Conservation (phyloP, 768 basidiomycete species). For the Lyophyllum semitale region DNA sequence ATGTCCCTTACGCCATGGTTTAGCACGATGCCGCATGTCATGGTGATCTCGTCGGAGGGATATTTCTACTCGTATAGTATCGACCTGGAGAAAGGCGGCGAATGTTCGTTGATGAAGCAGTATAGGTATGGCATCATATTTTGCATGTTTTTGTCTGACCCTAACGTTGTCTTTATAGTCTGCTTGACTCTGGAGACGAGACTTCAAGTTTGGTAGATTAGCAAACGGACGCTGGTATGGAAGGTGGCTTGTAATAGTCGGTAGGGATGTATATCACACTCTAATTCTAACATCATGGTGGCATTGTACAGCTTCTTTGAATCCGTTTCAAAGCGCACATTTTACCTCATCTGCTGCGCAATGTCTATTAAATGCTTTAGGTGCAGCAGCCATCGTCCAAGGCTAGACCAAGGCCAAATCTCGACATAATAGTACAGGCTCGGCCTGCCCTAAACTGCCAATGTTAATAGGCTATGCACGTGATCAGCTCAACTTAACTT, state of each 20-base stretch:
- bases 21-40: conserved; percentile 93
- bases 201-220: conserved; percentile 7
- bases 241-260: neutral
- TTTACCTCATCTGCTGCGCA: too few relatives aligned
- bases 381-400: too few relatives aligned
- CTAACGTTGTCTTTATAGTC: conserved; percentile 16
- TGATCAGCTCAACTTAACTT: too few relatives aligned
- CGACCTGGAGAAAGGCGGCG: conserved; percentile 94
- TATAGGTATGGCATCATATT: conserved; percentile 56
- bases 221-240: neutral
- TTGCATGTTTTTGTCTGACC: neutral
- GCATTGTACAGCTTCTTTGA: neutral
- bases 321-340: too few relatives aligned
- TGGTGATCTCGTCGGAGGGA: conserved; percentile 95
- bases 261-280: conserved; percentile 4
- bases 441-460: too few relatives aligned
- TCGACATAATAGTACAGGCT: too few relatives aligned
- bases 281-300: conserved; percentile 1
- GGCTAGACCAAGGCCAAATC: too few relatives aligned
- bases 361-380: too few relatives aligned
- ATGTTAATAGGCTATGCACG: too few relatives aligned
- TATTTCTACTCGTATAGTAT: conserved; percentile 96
- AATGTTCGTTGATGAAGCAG: conserved; percentile 93
- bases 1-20: neutral
- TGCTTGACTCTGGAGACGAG: conserved; percentile 36